A percentile compares a stretch with the other conserved stretches of the same genome.
phyloP scores from a whole-genome alignment of 2,329 filamentous ascomycete species.

The Cordyceps cicadae region DNA sequence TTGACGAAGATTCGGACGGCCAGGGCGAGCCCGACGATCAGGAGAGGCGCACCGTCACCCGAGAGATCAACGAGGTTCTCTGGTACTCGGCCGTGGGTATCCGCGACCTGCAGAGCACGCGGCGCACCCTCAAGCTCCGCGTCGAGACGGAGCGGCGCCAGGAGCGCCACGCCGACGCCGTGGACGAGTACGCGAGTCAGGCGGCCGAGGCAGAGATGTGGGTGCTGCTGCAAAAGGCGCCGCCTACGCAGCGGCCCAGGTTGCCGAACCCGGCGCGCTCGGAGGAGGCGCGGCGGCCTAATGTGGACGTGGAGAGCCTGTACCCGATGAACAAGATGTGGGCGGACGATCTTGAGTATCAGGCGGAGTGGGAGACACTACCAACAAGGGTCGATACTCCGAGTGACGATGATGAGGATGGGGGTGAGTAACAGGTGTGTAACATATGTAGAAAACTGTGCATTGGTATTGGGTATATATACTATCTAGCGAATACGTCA shows the following conservation, averaged over 20 bases:
- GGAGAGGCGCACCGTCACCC: slow-evolving; percentile 23
- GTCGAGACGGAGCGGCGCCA: slow-evolving; percentile 34
- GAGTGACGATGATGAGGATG: background rate
- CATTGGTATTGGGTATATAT: slow-evolving; percentile 6
- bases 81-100: slow-evolving; percentile 32
- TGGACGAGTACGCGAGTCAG: slow-evolving; percentile 32
- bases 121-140: slow-evolving; percentile 27
- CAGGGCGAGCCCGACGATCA: background rate
- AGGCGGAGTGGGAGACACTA: slow-evolving; percentile 36
- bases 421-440: background rate
- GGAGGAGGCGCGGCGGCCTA: slow-evolving; percentile 20
- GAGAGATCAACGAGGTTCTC: slow-evolving; percentile 36
- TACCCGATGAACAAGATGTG: slow-evolving; percentile 31
- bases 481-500: background rate
- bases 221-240: slow-evolving; percentile 32
- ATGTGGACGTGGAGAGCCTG: slow-evolving; percentile 26
- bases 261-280: slow-evolving; percentile 12
- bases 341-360: slow-evolving; percentile 28
- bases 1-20: slow-evolving; percentile 6
- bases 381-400: background rate
- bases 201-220: slow-evolving; percentile 39
- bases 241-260: slow-evolving; percentile 24
- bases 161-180: slow-evolving; percentile 35
- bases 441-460: background rate
- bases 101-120: slow-evolving; percentile 28